These are phyloP conservation scores for Hortiboletus campestris DNA, from an alignment of 768 basidiomycete genomes.

Conservation along the genomic window DNA sequence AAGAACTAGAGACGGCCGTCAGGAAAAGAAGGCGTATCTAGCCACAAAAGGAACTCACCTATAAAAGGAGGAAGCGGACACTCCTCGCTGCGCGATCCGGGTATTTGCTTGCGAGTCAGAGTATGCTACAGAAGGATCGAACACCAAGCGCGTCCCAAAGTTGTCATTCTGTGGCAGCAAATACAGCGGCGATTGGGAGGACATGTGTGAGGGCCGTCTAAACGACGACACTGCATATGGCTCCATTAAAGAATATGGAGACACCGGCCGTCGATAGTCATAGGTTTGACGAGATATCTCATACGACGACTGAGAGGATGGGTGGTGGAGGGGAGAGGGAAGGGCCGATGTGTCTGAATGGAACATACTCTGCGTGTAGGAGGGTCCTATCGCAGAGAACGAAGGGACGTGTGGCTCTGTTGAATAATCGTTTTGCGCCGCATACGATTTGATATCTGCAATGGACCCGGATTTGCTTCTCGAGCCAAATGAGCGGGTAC, in stretches of 20 bases:
- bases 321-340: constrained; percentile 22
- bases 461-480: not conserved
- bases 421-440: not conserved
- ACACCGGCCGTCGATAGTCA: constrained; percentile 5
- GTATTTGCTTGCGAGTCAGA: constrained; percentile 16
- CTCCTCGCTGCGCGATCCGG: constrained; percentile 10
- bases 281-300: constrained; percentile 15
- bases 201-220: constrained; percentile 19
- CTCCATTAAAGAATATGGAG: constrained; percentile 4
- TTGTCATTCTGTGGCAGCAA: constrained; percentile 3
- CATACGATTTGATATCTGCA: constrained; percentile 6
- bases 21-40: not conserved
- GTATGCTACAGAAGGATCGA: constrained; percentile 52
- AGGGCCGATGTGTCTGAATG: constrained; percentile 22
- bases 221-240: constrained; percentile 13
- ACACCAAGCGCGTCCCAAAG: constrained; percentile 31
- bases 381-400: constrained; percentile 31
- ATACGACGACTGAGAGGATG: constrained; percentile 21
- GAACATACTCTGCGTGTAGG: constrained; percentile 30
- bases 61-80: constrained; percentile 47
- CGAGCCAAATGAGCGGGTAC: not conserved
- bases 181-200: constrained; percentile 3
- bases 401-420: constrained; percentile 33
- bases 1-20: constrained; percentile 38
- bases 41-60: constrained; percentile 38